phyloP scores from a whole-genome alignment of 1,284 basidiomycete genomes.

The Termitomyces sp. region DNA sequence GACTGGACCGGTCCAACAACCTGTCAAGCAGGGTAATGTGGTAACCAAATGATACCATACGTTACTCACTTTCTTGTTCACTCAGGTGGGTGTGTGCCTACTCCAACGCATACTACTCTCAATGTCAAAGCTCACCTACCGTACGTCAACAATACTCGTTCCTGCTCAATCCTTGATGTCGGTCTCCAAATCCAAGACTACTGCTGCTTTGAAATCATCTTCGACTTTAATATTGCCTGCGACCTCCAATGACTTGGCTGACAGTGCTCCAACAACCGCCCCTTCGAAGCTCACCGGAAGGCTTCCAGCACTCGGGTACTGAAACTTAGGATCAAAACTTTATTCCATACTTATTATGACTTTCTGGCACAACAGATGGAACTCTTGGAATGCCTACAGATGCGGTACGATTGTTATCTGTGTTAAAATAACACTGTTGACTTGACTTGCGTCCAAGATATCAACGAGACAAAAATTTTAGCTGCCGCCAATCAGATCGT shows the following conservation, averaged over 20 bases:
- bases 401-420: constrained; percentile 29
- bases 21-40: constrained; percentile 26
- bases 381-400: constrained; percentile 49
- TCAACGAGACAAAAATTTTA: constrained; percentile 41
- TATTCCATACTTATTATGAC: neutral
- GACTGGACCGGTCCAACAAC: constrained; percentile 28
- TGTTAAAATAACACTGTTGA: neutral
- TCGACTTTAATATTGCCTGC: neutral
- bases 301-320: constrained; percentile 30
- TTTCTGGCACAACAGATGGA: constrained; percentile 35
- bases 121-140: constrained; percentile 25
- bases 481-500: constrained; percentile 43
- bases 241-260: constrained; percentile 18
- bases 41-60: neutral
- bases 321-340: neutral
- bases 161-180: neutral
- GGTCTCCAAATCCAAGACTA: neutral
- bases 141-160: constrained; percentile 7
- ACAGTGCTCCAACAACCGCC: constrained; percentile 24
- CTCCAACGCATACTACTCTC: constrained; percentile 30
- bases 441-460: constrained; percentile 25
- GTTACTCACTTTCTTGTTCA: neutral
- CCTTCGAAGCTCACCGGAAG: constrained; percentile 27
- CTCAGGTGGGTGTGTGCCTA: constrained; percentile 27
- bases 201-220: neutral